These are phyloP conservation scores for Pseudogymnoascus sp. DNA, from an alignment of 2,329 filamentous ascomycete species.

Conservation along the genomic window DNA sequence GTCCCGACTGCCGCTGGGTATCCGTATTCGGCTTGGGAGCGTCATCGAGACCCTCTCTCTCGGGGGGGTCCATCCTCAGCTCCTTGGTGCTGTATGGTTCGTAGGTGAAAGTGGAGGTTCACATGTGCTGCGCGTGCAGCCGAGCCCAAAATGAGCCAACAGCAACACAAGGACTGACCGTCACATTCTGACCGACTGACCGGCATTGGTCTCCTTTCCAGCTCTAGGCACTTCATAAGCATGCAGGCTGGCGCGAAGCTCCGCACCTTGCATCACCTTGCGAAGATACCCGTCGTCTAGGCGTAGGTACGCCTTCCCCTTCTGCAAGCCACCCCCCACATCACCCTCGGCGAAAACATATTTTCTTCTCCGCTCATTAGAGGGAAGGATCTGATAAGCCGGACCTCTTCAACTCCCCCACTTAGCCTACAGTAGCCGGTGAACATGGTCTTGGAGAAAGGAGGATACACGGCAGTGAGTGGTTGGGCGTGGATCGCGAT, in stretches of 20 bases:
- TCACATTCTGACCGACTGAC: not conserved
- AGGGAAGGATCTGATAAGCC: slow-evolving; percentile 4
- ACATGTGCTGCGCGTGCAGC: not conserved
- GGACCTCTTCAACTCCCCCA: not conserved
- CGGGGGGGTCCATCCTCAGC: not conserved
- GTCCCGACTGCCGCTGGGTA: not conserved
- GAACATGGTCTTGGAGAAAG: not conserved
- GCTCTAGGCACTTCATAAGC: not conserved
- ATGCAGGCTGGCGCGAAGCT: not conserved
- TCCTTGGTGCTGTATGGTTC: not conserved
- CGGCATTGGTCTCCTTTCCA: not conserved
- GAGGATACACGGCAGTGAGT: not conserved
- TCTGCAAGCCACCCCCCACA: not conserved
- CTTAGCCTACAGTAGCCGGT: not conserved
- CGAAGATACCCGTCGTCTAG: not conserved
- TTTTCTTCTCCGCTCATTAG: not conserved
- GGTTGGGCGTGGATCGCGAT: not conserved
- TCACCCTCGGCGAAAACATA: not conserved
- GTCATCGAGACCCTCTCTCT: not conserved
- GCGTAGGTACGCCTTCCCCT: not conserved
- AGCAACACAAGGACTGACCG: not conserved
- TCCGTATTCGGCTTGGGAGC: slow-evolving; percentile 4
- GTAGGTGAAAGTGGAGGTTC: not conserved
- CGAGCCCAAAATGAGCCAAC: not conserved
- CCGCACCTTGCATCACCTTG: not conserved